These are phyloP conservation scores for Dipteronia sinensis DNA, from an alignment of 345 rosid species.

Conservation along the genomic window DNA sequence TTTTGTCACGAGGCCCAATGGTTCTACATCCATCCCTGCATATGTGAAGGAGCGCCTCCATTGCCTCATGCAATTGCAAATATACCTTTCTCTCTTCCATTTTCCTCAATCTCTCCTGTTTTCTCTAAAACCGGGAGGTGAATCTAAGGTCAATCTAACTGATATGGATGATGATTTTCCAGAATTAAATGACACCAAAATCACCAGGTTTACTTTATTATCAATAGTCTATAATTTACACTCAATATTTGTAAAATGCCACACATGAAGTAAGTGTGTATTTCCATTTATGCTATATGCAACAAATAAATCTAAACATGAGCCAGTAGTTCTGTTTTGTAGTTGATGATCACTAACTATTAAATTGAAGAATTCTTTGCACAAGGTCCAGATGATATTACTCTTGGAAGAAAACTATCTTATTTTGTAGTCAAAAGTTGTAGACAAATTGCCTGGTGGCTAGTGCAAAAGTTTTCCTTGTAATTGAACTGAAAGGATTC, in stretches of 20 bases:
- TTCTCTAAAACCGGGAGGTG: slow-evolving; percentile 38
- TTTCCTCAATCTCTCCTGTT: slow-evolving; percentile 56
- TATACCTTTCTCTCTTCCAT: slow-evolving; percentile 66
- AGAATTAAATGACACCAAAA: neutral
- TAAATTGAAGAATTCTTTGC: neutral
- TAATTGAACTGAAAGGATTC: neutral
- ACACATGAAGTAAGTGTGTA: neutral
- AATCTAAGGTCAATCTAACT: slow-evolving; percentile 1
- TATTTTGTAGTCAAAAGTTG: neutral
- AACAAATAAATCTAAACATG: neutral
- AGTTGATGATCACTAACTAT: neutral
- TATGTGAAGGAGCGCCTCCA: slow-evolving; percentile 90
- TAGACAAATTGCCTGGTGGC: neutral
- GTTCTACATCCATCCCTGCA: slow-evolving; percentile 86
- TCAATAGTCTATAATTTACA: neutral
- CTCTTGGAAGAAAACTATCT: neutral
- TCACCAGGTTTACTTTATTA: neutral
- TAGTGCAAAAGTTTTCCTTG: neutral
- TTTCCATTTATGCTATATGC: neutral
- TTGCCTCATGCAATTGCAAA: slow-evolving; percentile 69
- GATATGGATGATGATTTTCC: neutral
- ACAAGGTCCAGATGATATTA: neutral
- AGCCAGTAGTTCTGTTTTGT: neutral
- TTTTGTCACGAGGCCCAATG: slow-evolving; percentile 77
- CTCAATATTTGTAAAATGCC: neutral